Evolutionary conservation across 805 yeast genomes (phyloP), one percentile per base, ranked within the genome.

Genomic region (Ogataea ganodermae): DNA sequence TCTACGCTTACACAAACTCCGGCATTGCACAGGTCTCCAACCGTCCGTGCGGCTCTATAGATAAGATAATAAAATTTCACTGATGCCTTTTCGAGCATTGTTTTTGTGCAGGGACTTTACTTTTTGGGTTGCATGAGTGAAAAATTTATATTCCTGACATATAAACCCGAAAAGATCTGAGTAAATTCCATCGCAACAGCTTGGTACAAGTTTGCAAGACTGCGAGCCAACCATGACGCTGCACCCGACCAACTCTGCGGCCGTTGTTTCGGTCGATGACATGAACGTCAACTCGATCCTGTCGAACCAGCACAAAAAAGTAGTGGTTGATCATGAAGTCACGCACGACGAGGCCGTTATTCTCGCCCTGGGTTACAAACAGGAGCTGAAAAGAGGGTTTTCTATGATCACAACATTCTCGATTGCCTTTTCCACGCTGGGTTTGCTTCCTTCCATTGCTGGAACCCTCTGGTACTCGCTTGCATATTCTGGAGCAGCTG

Each of bases 391-490:
- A 54, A 75, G 89, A 58, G 84, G 78, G 45, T 83, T 83, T 56
- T 71, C 79, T 9, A 60, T 81, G 38, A 69, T 76, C 62, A 73
- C 85, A 12, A 73, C 81, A 1, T 81, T 81, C 56, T 77, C 81
- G 18, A 84, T 83, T 16, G 77, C 86, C 1, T 83, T 84, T 59
- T 78, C 85, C 0, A 83, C 83, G 31, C 67, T 84, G 47, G 84
- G 86, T 8, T 73, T 83, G 45, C 73, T 84, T 62, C 84, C 86
- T 13, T 84, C 88, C 1, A 72, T 83, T 41, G 84, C 86, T 3
- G 78, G 87, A 6, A 75, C 84, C n/a, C 69, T 83, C 47, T 73
- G 74, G 59, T 81, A 80, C 56, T 82, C 81, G 37, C 74, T 81
- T 59, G 73, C 78, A 42, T 83, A 82, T 32, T 71, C 81, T 6